A percentile compares a stretch with the other conserved stretches of the same genome.
Conservation (phyloP, 2,329 filamentous ascomycete genomes). For the Clarireedia homoeocarpa region DNA sequence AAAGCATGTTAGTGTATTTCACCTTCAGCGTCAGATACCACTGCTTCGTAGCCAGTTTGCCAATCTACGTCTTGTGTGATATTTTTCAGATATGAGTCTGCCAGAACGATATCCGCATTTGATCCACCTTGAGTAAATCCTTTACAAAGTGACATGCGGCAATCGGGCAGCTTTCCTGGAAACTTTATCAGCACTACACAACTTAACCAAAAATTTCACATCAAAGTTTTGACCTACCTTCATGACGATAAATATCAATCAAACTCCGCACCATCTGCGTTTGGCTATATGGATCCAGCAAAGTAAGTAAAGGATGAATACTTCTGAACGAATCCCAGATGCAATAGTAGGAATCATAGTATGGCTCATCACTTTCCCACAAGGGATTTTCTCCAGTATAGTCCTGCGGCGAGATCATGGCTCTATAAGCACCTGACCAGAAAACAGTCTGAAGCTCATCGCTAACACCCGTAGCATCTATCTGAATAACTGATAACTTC, state of each 20-base stretch:
- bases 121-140: slow-evolving; percentile 68
- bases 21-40: slow-evolving; percentile 50
- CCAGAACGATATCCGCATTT: slow-evolving; percentile 63
- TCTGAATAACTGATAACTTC: slow-evolving; percentile 50
- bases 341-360: slow-evolving; percentile 68
- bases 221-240: no score
- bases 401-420: slow-evolving; percentile 64
- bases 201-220: no score
- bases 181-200: no score
- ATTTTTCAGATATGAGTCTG: slow-evolving; percentile 62
- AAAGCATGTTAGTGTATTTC: no score
- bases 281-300: slow-evolving; percentile 58
- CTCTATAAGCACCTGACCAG: slow-evolving; percentile 62
- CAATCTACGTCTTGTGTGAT: slow-evolving; percentile 57
- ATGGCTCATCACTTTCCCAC: slow-evolving; percentile 59
- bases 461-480: slow-evolving; percentile 45
- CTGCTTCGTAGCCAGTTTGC: slow-evolving; percentile 60
- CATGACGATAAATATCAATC: slow-evolving; percentile 55
- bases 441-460: slow-evolving; percentile 51
- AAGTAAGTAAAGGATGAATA: slow-evolving; percentile 60
- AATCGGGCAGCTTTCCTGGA: slow-evolving; percentile 33
- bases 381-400: slow-evolving; percentile 66
- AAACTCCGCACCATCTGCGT: slow-evolving; percentile 65
- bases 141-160: slow-evolving; percentile 61
- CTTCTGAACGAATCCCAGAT: slow-evolving; percentile 67